phyloP scores from a whole-genome alignment of 306 rosid species.

The Fragaria iinumae region DNA sequence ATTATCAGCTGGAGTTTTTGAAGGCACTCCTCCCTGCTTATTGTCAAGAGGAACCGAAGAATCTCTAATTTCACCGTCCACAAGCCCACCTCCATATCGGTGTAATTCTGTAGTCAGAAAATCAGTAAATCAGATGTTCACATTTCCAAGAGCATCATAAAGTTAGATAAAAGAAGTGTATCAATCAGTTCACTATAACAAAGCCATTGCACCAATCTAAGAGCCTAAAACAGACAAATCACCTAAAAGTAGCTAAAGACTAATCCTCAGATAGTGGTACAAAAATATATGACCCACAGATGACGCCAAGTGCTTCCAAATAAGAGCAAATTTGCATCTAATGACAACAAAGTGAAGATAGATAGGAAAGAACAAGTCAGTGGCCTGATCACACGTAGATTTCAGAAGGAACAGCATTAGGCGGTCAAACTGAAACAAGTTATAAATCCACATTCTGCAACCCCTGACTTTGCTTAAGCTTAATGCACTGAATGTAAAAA shows the following conservation, averaged over 20 bases:
- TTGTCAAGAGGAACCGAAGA: slow-evolving; percentile 50
- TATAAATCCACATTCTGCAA: not conserved
- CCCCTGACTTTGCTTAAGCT: not conserved
- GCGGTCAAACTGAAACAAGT: not conserved
- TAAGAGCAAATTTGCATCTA: not conserved
- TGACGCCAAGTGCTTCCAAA: not conserved
- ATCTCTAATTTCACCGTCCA: slow-evolving; percentile 81
- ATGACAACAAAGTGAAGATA: slow-evolving; percentile 7
- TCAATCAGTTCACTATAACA: not conserved
- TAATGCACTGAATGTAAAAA: not conserved
- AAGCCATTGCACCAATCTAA: not conserved
- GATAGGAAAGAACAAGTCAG: not conserved
- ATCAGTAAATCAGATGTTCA: not conserved
- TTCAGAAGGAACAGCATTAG: not conserved
- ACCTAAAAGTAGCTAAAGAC: not conserved
- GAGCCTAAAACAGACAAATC: not conserved
- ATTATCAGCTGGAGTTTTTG: slow-evolving; percentile 56
- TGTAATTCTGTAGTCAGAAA: slow-evolving; percentile 63
- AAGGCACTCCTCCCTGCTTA: slow-evolving; percentile 63
- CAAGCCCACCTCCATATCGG: slow-evolving; percentile 84
- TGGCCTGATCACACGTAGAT: not conserved
- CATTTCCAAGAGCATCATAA: not conserved
- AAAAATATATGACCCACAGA: not conserved
- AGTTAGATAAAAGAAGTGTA: not conserved
- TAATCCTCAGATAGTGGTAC: slow-evolving; percentile 5